Base-by-base conservation (phyloP, 352 stramenopile genomes). In the Pythium coloratum region DNA sequence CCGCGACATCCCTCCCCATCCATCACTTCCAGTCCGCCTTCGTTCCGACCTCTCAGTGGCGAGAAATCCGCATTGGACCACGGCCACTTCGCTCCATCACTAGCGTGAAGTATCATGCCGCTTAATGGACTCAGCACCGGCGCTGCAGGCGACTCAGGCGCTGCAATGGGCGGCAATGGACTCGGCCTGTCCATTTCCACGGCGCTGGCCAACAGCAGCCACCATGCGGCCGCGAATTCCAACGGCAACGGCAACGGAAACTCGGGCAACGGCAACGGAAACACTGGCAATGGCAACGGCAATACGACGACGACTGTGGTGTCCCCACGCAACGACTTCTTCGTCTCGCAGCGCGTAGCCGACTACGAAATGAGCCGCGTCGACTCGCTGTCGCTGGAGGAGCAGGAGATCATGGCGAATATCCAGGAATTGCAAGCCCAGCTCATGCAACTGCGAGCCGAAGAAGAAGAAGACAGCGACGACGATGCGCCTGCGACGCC, bases 401-500 rank as follows among this genome's bases (percentile, higher is more conserved):
- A 96, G 65, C 89, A 96, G 71, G 86, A 95, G 70, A 91, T 97
- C 63, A 72, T 97, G 57, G 84, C 87, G 8, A 95, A 88, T 60
- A 97, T 97, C 72, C 90, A 97, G 59, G 89, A 96, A 50, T 77
- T 96, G 10, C 90, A 97, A 67, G 69, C 91, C 36, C 88, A 96
- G 67, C 82, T 97, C 63, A 89, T 85, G 80, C 79, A 85, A 62
- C 71, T 89, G n/a, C 85, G 85, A 16, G 77, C 81, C 13, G 85
- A 91, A 50, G 70, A 90, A 59, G 77, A 88, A 13, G 72, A 85
- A 56, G 80, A 85, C 60, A 86, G 79, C 55, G 81, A 91, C 24
- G 75, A 92, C 8, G 80, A 84, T 13, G 54, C 66, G 46, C 51
- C 70, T 14, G 64, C 74, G 28, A 36, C 50, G 55, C 13, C 57